Evolutionary conservation across 1,284 basidiomycete genomes (phyloP).

Genomic region (Porogramme epimiltina): DNA sequence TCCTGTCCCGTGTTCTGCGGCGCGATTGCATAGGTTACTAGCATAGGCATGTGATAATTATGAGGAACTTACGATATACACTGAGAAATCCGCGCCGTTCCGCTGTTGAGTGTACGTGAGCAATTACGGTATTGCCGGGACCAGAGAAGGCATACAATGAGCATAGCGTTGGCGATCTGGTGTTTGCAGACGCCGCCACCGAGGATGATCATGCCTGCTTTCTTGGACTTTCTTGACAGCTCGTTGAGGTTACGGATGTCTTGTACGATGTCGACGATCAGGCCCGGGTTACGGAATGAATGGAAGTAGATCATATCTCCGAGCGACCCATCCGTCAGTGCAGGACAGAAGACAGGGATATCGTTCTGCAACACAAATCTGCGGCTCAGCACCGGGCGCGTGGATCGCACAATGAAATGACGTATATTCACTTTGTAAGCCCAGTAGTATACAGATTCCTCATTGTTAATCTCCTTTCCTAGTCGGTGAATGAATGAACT

Average conservation of each 20-base stretch:
- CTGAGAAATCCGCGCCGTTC: conserved; percentile 97
- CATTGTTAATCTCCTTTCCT: conserved; percentile 96
- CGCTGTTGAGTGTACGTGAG: conserved; percentile 52
- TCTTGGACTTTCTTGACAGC: conserved; percentile 83
- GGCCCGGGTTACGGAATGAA: conserved; percentile 88
- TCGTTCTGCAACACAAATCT: conserved; percentile 68
- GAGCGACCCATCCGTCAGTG: conserved; percentile 95
- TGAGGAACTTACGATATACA: conserved; percentile 75
- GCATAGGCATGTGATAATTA: not conserved
- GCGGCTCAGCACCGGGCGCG: conserved; percentile 29
- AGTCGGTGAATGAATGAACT: conserved; percentile 90
- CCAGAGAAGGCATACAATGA: conserved; percentile 69
- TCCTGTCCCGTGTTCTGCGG: conserved; percentile 95
- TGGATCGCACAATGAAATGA: conserved; percentile 7
- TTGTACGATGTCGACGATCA: conserved; percentile 91
- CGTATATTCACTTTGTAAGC: conserved; percentile 86
- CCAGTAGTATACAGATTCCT: conserved; percentile 98
- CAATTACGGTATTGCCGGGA: not conserved
- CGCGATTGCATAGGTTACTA: not conserved
- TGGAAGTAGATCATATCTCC: conserved; percentile 99
- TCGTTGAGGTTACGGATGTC: conserved; percentile 96
- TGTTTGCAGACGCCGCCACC: conserved; percentile 99
- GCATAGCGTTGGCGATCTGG: conserved; percentile 99
- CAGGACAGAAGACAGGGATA: conserved; percentile 98
- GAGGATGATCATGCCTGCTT: conserved; percentile 98